Evolutionary conservation across 1,284 basidiomycete genomes (phyloP).

Genomic region (Leccinum colubrinum): DNA sequence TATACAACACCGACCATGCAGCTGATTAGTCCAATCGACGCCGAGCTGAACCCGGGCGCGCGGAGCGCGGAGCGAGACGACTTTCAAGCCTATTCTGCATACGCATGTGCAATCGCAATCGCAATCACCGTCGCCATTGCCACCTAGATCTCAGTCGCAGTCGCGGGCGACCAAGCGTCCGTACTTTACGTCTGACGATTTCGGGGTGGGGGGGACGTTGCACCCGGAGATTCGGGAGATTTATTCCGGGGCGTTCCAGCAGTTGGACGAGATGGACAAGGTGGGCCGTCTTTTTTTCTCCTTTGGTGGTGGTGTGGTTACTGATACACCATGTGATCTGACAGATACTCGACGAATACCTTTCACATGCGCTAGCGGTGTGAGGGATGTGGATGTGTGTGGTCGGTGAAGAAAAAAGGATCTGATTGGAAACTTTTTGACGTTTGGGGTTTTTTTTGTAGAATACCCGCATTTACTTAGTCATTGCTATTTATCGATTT

Average conservation of each 20-base stretch:
- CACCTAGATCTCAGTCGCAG: background rate
- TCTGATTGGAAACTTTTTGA: too few species aligned
- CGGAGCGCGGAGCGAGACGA: conserved; percentile 22
- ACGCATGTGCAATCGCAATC: background rate
- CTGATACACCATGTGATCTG: too few species aligned
- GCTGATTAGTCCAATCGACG: conserved; percentile 31
- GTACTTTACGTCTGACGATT: conserved; percentile 73
- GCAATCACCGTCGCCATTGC: background rate
- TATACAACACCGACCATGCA: conserved; percentile 51
- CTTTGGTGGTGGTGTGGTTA: too few species aligned
- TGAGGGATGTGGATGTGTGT: too few species aligned
- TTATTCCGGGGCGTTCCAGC: conserved; percentile 68
- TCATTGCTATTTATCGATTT: too few species aligned
- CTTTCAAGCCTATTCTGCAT: conserved; percentile 19
- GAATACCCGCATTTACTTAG: too few species aligned
- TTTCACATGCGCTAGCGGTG: too few species aligned
- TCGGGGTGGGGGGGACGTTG: conserved; percentile 67
- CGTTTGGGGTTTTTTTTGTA: too few species aligned
- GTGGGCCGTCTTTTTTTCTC: conserved; percentile 35
- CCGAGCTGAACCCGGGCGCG: conserved; percentile 13
- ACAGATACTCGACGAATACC: too few species aligned
- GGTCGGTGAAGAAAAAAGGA: too few species aligned
- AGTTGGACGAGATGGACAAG: conserved; percentile 79
- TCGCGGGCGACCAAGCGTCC: conserved; percentile 35
- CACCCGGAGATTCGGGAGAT: conserved; percentile 74